Base-by-base conservation (phyloP, 192 early-diverging fungal species). In the Glomus cerebriforme region DNA sequence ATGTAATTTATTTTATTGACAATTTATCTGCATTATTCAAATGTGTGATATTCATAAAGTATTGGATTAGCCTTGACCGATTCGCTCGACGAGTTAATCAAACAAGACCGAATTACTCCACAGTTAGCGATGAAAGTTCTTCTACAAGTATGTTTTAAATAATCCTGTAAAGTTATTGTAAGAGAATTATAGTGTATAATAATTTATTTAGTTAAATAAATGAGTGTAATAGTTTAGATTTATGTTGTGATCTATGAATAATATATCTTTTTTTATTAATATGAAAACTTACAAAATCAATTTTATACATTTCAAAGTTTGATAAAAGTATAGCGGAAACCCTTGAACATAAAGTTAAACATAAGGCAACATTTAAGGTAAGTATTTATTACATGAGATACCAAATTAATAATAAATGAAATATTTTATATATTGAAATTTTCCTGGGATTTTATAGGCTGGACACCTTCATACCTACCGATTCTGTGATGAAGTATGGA, bases 401-500 rank as follows among this genome's bases (percentile, higher is more conserved):
- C n/a, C n/a, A n/a, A n/a, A n/a, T n/a, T n/a, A n/a, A n/a, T n/a
- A n/a, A n/a, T 35, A 58, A 66, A 37, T 35, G 3, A 66, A 47
- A 29, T 17, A 26, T 9, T 26, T 63, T n/a, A 34, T 49, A 63
- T 19, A 49, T 13, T 26, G 39, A 62, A 4, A 79, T 24, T 64
- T n/a, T 80, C 2, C 47, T 59, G 80, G 10, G 10, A 43, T 43
- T 43, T 43, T 37, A 82, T 22, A 78, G 81, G 70, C 93, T 91
- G 95, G 94, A n/a, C 91, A 92, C 76, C 88, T 99, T 75, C 88
- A 93, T 77, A 95, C 92, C 29, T 99, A 98, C 83, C 91, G 96
- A 62, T 96, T 95, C 71, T 94, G 96, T 81, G 98, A 99, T 80
- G 98, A 99, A 75, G 97, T 99, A 29, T 99, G 96, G 96, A 98